Evolutionary conservation across 805 yeast species (phyloP), one percentile per base, ranked within the genome.

Genomic region (Blastobotrys mokoenaii): DNA sequence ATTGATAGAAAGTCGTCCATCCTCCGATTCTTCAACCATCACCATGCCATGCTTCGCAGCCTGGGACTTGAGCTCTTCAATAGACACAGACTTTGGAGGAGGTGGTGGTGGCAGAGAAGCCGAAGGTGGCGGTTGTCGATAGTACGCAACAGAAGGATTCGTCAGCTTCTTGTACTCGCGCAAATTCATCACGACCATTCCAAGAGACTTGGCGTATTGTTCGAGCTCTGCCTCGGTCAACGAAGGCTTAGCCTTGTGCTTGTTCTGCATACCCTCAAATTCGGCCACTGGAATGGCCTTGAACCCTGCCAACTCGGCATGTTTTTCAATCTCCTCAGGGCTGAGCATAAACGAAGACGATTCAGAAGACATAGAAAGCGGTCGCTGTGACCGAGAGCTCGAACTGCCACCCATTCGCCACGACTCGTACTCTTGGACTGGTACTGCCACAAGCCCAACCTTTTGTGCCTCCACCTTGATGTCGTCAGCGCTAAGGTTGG

Each of bases 231-330:
- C 15, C 14, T 17, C 41, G 3, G 46, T 22, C 40, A 43, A 27
- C 9, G 18, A 11, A 6, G 46, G 36, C 12, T 11, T 10, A 3
- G 31, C 22, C 10, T 17, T 41, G 16, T 14, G 18, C 36, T 27
- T 22, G 40, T 27, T 18, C 79, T 65, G 0, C 87, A 80, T 6
- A 79, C 80, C 57, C 74, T 71, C 0, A 88, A 81, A 46, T 78
- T 66, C 48, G 61, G 52, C 18, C 67, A 69, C 70, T 1, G 90
- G 84, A 35, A 84, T 68, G 42, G 77, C 69, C 52, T 82, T 56
- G 41, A 73, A 54, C 2, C 80, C 81, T 42, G 66, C 58, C 11
- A 64, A 56, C 42, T 63, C 68, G 3, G 82, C 83, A 5, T 62
- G 62, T 0, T 52, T 57, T 6, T 59, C 54, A 10, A 81, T 47